Conservation (phyloP, 192 early-diverging fungal genomes). For the Umbelopsis sp. region DNA sequence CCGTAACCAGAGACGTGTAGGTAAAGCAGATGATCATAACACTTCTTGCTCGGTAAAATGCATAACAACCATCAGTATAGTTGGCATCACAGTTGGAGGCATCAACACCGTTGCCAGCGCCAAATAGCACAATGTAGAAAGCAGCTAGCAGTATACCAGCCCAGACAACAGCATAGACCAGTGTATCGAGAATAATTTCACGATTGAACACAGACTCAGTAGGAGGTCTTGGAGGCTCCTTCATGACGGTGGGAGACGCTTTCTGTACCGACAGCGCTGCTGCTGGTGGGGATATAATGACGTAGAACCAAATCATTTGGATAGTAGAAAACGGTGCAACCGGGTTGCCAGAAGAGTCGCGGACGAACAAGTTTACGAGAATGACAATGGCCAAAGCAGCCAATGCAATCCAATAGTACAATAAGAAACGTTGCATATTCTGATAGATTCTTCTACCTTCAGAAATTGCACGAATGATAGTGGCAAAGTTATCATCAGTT, state of each 20-base stretch:
- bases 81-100: slow-evolving; percentile 59
- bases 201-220: slow-evolving; percentile 68
- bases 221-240: slow-evolving; percentile 68
- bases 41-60: slow-evolving; percentile 69
- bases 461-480: slow-evolving; percentile 75
- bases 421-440: slow-evolving; percentile 78
- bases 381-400: slow-evolving; percentile 68
- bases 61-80: slow-evolving; percentile 46
- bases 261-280: slow-evolving; percentile 72
- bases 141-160: slow-evolving; percentile 55
- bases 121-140: slow-evolving; percentile 66
- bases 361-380: slow-evolving; percentile 67
- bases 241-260: slow-evolving; percentile 69
- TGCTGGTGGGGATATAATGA: slow-evolving; percentile 76
- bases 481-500: slow-evolving; percentile 83
- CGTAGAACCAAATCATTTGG: slow-evolving; percentile 78
- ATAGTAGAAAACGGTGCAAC: slow-evolving; percentile 77
- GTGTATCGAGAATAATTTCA: slow-evolving; percentile 72
- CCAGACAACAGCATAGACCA: slow-evolving; percentile 62
- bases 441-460: slow-evolving; percentile 81
- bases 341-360: slow-evolving; percentile 55
- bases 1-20: slow-evolving; percentile 63
- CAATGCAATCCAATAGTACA: slow-evolving; percentile 48
- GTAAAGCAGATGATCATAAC: slow-evolving; percentile 46
- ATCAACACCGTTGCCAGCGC: slow-evolving; percentile 59